Base-by-base conservation (phyloP, 768 basidiomycete genomes). In the Rhizopogon rudus region DNA sequence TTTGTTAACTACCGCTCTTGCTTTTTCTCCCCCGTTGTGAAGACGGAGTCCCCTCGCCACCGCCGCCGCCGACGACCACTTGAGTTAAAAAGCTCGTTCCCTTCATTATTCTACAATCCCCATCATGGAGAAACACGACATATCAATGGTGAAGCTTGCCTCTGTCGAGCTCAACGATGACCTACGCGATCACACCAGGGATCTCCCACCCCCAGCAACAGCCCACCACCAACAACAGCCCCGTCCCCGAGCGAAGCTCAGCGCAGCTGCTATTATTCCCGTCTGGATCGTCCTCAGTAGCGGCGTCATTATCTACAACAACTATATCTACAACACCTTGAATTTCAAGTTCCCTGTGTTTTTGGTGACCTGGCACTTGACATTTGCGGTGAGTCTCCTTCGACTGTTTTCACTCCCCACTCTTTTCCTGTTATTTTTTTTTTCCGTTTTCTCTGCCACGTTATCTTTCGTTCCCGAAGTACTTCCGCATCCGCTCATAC, bases 251-350 rank as follows among this genome's bases (percentile, higher is more conserved):
- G 60, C 75, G n/a, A 82, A 79, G 64, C 70, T 89, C 29, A 80
- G 88, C 12, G 79, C 88, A 1, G 66, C 83, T 0, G 73, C 79
- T 54, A 90, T 94, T 65, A 91, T 97, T 54, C 94, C 92, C 28
- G 75, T 96, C 54, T 98, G 96, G 96, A 98, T 97, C 65, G 73
- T 83, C 17, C 86, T 96, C 62, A 89, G 86, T 60, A 92, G 93
- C 25, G 68, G 83, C 7, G 95, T 98, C 67, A 98, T 98, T 73
- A 84, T 97, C 56, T 97, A 98, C 83, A 97, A 97, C 81, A 96
- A 93, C 71, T 86, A 86, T 67, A 72, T 91, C 62, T 93, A 91
- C 78, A 90, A 89, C 72, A 81, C 80, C 44, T 82, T 89, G 65
- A 71, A 84, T 57, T 97, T 97, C 77, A 82, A 83, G 65, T 97